These are phyloP conservation scores for Spencermartinsiella europaea DNA, from an alignment of 805 yeast species.

Conservation along the genomic window DNA sequence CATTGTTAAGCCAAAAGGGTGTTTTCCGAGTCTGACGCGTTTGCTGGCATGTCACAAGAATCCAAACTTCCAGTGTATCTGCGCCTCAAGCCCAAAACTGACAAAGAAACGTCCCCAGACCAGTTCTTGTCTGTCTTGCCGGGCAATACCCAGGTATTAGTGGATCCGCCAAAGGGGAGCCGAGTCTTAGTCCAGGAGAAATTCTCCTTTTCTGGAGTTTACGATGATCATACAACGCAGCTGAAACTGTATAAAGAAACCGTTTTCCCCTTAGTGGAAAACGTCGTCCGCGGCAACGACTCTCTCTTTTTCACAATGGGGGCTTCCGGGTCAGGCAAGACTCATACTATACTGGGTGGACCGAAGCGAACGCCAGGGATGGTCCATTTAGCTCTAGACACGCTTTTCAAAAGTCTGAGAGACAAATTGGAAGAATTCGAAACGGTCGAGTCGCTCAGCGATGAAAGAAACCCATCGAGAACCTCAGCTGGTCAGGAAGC, in stretches of 20 bases:
- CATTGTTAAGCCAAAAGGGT: too few species aligned
- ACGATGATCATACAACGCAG: conserved; percentile 32
- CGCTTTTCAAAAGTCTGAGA: conserved; percentile 31
- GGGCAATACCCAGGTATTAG: conserved; percentile 20
- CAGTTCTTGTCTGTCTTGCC: conserved; percentile 24
- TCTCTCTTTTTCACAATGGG: conserved; percentile 46
- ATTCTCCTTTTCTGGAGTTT: conserved; percentile 33
- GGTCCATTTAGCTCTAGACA: conserved; percentile 32
- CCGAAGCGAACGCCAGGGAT: conserved; percentile 34
- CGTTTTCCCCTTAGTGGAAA: conserved; percentile 32
- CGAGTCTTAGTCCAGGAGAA: conserved; percentile 22
- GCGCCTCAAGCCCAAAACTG: conserved; percentile 35
- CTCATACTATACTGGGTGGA: conserved; percentile 29
- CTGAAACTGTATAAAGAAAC: conserved; percentile 35
- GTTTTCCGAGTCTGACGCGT: too few species aligned
- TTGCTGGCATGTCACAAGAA: conserved; percentile 2
- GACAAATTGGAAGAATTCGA: conserved; percentile 22
- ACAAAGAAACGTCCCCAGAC: conserved; percentile 14
- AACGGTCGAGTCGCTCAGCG: conserved; percentile 17
- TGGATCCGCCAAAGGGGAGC: conserved; percentile 25
- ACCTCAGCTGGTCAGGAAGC: conserved; percentile 20
- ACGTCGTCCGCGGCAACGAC: conserved; percentile 33
- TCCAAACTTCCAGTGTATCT: conserved; percentile 34
- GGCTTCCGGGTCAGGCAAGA: conserved; percentile 50
- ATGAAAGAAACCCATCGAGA: conserved; percentile 14